A percentile compares a stretch with the other conserved stretches of the same genome.
phyloP scores from a whole-genome alignment of 768 basidiomycete genomes.

The Tulasnella sp. region DNA sequence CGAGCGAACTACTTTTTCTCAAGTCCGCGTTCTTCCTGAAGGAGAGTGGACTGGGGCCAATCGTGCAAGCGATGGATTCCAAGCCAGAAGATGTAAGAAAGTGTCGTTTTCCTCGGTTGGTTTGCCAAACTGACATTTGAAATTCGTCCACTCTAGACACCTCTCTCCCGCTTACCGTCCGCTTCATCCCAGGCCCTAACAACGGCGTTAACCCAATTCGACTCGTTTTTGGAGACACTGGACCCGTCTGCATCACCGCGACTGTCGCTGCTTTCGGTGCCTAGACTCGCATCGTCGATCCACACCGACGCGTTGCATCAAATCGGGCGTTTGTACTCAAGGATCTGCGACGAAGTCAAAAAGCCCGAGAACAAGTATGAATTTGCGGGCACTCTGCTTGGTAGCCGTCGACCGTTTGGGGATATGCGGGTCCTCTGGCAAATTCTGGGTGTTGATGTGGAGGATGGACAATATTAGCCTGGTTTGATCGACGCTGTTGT shows the following conservation, averaged over 20 bases:
- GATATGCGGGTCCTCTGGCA: conserved; percentile 69
- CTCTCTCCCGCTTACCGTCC: conserved; percentile 69
- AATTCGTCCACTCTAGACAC: conserved; percentile 46
- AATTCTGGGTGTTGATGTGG: conserved; percentile 67
- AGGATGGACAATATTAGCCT: conserved; percentile 10
- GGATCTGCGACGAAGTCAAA: conserved; percentile 72
- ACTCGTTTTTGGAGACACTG: conserved; percentile 76
- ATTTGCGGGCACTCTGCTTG: conserved; percentile 80
- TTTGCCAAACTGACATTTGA: background rate
- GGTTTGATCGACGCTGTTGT: background rate
- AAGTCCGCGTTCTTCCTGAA: conserved; percentile 43
- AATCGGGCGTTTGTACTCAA: conserved; percentile 64
- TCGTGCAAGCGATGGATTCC: conserved; percentile 40
- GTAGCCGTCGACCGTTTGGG: conserved; percentile 80
- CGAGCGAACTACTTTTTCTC: background rate
- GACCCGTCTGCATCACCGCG: conserved; percentile 76
- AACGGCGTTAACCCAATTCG: conserved; percentile 63
- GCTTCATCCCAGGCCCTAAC: conserved; percentile 64
- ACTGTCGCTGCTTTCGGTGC: conserved; percentile 66
- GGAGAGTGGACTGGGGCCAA: conserved; percentile 43
- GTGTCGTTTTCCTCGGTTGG: background rate
- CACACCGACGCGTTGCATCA: conserved; percentile 71
- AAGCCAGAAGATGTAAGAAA: conserved; percentile 39
- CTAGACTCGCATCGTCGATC: conserved; percentile 54
- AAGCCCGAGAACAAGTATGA: conserved; percentile 79